A percentile compares a stretch with the other conserved stretches of the same genome.
phyloP scores from a whole-genome alignment of 805 yeast genomes.

The Candida orba region DNA sequence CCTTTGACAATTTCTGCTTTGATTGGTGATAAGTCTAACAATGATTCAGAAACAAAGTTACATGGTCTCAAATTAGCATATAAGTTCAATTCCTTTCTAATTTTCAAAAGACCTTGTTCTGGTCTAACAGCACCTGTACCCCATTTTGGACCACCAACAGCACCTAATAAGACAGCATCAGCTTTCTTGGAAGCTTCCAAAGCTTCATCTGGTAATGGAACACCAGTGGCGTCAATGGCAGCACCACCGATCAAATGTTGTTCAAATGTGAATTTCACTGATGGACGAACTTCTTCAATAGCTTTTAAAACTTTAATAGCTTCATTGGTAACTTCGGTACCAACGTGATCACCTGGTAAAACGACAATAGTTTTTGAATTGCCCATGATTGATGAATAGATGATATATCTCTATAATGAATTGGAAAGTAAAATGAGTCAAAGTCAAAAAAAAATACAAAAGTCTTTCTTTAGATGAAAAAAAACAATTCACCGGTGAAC shows the following conservation, averaged over 20 bases:
- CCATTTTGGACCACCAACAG: conserved; percentile 99
- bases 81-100: conserved; percentile 87
- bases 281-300: conserved; percentile 51
- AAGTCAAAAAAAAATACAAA: too few species aligned
- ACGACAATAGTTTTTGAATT: conserved; percentile 65
- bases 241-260: conserved; percentile 95
- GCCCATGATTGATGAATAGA: background rate
- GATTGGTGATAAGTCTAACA: conserved; percentile 82
- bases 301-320: conserved; percentile 88
- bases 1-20: conserved; percentile 81
- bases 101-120: conserved; percentile 90
- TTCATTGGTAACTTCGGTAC: conserved; percentile 82
- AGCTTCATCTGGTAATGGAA: conserved; percentile 80
- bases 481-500: background rate
- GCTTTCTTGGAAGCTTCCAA: conserved; percentile 77
- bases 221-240: conserved; percentile 95
- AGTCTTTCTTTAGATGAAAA: too few species aligned
- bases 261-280: conserved; percentile 64
- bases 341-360: conserved; percentile 96
- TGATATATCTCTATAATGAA: background rate
- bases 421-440: background rate
- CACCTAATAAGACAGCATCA: conserved; percentile 94
- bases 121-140: conserved; percentile 96
- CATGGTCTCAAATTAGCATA: conserved; percentile 98
- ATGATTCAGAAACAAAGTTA: conserved; percentile 79